Evolutionary conservation across 2,329 filamentous ascomycete species (phyloP), one percentile per base, ranked within the genome.

Genomic region (Sporothrix brunneoviolacea): DNA sequence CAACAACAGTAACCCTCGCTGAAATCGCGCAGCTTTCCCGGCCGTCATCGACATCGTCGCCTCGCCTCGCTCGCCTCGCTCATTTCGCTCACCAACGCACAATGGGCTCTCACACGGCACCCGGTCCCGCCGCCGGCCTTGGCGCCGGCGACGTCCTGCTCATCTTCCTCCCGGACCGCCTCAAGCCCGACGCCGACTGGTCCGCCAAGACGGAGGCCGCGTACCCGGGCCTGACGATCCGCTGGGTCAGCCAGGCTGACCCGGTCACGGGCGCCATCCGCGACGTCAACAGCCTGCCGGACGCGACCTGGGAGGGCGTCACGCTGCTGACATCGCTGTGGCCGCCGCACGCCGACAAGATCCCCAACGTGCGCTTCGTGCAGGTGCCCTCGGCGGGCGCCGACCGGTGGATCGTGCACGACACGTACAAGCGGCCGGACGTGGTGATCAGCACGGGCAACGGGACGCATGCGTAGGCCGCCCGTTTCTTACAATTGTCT

Each of bases 331-430:
- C 59, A 36, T 59, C 62, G 4, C 64, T 63, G 48, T 54, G 59
- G 24, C 61, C 68, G 4, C 65, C 68, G 2, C 60, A 59, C 12
- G 54, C 59, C 2, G 60, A 62, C 22, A 48, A 61, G 38, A 59
- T 72, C 30, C 57, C 60, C 8, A 60, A 64, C 3, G 60, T 74
- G 21, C 65, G 70, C 40, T 72, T 67, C 51, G 66, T 76, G n/a
- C 73, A 76, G 60, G 55, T 72, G 22, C 58, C 63, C 0, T 71
- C 68, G 0, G 68, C 73, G 2, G 73, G 73, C 1, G 67, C 67
- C 1, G 71, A 76, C 53, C 57, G 57, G 33, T 74, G 72, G 69
- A 51, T 64, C 4, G 57, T 58, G 0, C 63, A 70, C 45, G 58
- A 58, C 9, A 53, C 59, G 21, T 74, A 66, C 55, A 51, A 60